Evolutionary conservation across 2,329 filamentous ascomycete genomes (phyloP).

Genomic region (Exutisphaerella laricina): DNA sequence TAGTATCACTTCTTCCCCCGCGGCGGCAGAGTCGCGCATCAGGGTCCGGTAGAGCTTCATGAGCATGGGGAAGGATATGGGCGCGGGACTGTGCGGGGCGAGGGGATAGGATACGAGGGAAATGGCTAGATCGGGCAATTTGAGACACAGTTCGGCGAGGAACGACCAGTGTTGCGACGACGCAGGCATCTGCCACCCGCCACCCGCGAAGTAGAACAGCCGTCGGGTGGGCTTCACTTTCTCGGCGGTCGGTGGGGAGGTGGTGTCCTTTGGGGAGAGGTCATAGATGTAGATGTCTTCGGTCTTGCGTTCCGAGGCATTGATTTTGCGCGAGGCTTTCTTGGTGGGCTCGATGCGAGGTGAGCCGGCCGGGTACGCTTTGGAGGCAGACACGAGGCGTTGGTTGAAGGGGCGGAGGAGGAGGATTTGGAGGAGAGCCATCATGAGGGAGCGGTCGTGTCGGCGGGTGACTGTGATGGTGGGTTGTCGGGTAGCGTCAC

Average conservation of each 20-base stretch:
- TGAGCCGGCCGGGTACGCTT: conserved; percentile 36
- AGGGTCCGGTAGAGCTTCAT: conserved; percentile 42
- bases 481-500: conserved; percentile 4
- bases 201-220: conserved; percentile 52
- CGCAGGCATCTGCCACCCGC: conserved; percentile 51
- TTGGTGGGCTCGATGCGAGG: conserved; percentile 35
- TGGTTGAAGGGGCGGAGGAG: conserved; percentile 36
- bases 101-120: conserved; percentile 51
- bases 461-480: conserved; percentile 35
- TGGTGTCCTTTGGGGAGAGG: conserved; percentile 24
- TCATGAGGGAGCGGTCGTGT: conserved; percentile 33
- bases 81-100: conserved; percentile 49
- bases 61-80: conserved; percentile 45
- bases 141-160: conserved; percentile 41
- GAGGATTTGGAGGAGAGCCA: conserved; percentile 35
- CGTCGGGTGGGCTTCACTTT: conserved; percentile 11
- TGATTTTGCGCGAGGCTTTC: conserved; percentile 32
- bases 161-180: conserved; percentile 50
- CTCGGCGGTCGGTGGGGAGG: background rate
- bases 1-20: conserved; percentile 43
- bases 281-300: conserved; percentile 46
- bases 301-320: conserved; percentile 38
- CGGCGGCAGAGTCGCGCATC: conserved; percentile 36
- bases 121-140: conserved; percentile 37
- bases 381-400: conserved; percentile 33